Percentiles rank a stretch among this genome's conserved stretches.
Evolutionary conservation across 345 rosid genomes (phyloP).

Genomic region (Brassica cretica): DNA sequence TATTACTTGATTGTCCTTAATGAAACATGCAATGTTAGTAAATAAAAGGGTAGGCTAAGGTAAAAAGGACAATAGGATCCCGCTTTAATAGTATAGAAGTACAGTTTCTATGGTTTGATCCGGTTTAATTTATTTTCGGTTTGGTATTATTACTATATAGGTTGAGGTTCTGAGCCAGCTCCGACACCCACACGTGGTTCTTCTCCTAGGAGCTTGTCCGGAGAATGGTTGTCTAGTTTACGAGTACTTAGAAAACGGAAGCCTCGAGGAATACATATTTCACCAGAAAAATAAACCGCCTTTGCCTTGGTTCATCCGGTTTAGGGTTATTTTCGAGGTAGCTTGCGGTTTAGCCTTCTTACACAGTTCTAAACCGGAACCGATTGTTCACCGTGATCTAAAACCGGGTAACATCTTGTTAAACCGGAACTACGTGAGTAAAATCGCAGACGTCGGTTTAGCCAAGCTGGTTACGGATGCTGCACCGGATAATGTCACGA

Average conservation of each 20-base stretch:
- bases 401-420: slow-evolving; percentile 80
- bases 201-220: slow-evolving; percentile 92
- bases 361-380: slow-evolving; percentile 90
- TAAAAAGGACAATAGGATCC: too few species aligned
- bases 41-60: too few species aligned
- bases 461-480: slow-evolving; percentile 73
- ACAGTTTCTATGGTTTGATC: neutral
- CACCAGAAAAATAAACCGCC: slow-evolving; percentile 58
- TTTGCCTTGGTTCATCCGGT: slow-evolving; percentile 84
- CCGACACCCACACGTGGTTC: slow-evolving; percentile 73
- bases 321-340: slow-evolving; percentile 65
- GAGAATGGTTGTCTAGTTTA: slow-evolving; percentile 78
- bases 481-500: slow-evolving; percentile 70
- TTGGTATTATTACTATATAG: slow-evolving; percentile 42
- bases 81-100: too few species aligned
- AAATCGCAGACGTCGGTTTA: slow-evolving; percentile 82
- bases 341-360: slow-evolving; percentile 87
- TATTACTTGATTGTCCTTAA: too few species aligned
- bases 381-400: slow-evolving; percentile 79
- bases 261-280: slow-evolving; percentile 67
- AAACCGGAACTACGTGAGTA: slow-evolving; percentile 72
- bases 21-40: too few species aligned
- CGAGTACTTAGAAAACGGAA: slow-evolving; percentile 88
- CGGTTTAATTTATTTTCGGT: neutral
- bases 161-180: slow-evolving; percentile 84